Base-by-base conservation (phyloP, 495 filamentous ascomycete genomes). In the Durotheca rogersii region DNA sequence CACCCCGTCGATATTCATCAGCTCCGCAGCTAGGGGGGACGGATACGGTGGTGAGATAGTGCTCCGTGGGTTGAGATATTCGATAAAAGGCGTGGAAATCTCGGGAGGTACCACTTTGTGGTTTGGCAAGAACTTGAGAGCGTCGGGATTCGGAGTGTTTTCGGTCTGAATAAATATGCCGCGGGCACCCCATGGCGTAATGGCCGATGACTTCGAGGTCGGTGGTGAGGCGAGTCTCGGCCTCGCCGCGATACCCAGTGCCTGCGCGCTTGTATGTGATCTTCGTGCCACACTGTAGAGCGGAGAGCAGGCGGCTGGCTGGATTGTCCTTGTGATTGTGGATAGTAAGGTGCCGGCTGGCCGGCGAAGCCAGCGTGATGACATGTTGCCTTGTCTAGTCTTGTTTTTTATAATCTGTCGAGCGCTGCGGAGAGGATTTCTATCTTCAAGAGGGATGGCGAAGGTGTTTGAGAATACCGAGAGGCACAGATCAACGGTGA, bases 131-230 rank as follows among this genome's bases (percentile, higher is more conserved):
- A 98, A 98, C 74, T 98, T 97, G 47, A 98, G 80, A 3, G 81
- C 92, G 75, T 96, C 88, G 1, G 81, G 74, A 69, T 97, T 97
- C 10, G 93, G 94, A 6, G 94, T 98, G 37, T 75, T 79, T 48
- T 95, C 93, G 1, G 93, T 98, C 72, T 96, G 93, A 56, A 98
- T 98, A 75, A 96, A 98, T 65, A 97, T 92, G 9, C 84, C 89
- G 27, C 93, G 87, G 50, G 73, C 76, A 46, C 76, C 72, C 12
- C 48, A 50, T n/a, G 62, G 56, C 14, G 60, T 45, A 7, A 50
- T n/a, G 6, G 41, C 36, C 16, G 46, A 46, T 46, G 43, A 50
- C 37, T 36, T 56, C 18, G 39, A 57, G 17, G 38, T 35, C 19
- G 40, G 30, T 20, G 30, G 33, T 10, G 47, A 16, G 11, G 30